Conservation (phyloP, 2,329 filamentous ascomycete species). For the Xylariales sp. region DNA sequence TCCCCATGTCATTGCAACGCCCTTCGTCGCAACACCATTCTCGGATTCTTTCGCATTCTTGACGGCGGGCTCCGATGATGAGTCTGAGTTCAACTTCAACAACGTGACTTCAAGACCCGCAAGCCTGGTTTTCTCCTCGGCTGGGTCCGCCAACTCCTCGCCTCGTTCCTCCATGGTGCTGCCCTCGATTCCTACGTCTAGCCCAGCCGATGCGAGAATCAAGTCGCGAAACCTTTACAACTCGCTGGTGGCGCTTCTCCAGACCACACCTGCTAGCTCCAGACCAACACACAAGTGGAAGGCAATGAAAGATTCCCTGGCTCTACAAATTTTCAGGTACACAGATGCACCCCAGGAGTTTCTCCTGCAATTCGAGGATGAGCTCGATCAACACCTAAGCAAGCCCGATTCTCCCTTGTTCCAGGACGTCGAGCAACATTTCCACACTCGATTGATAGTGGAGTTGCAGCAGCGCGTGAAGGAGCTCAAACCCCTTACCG, state of each 20-base stretch:
- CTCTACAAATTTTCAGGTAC: constrained; percentile 55
- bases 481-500: constrained; percentile 48
- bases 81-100: constrained; percentile 45
- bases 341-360: constrained; percentile 45
- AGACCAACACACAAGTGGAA: constrained; percentile 45
- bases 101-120: constrained; percentile 44
- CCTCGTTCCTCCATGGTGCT: constrained; percentile 43
- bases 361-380: constrained; percentile 45
- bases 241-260: constrained; percentile 50
- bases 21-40: constrained; percentile 18
- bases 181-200: constrained; percentile 32
- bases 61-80: constrained; percentile 20
- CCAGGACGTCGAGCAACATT: constrained; percentile 43
- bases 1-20: constrained; percentile 16
- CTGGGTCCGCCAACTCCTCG: constrained; percentile 45
- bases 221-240: constrained; percentile 46
- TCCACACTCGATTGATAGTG: constrained; percentile 43
- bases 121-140: constrained; percentile 46
- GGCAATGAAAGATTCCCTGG: constrained; percentile 47
- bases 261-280: constrained; percentile 41
- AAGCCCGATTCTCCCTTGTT: constrained; percentile 40
- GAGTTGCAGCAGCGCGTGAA: constrained; percentile 46
- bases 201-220: constrained; percentile 31
- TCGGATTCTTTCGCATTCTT: constrained; percentile 23
- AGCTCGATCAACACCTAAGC: constrained; percentile 40